Conservation (phyloP, 208 protist genomes). For the Lotmaria passim region DNA sequence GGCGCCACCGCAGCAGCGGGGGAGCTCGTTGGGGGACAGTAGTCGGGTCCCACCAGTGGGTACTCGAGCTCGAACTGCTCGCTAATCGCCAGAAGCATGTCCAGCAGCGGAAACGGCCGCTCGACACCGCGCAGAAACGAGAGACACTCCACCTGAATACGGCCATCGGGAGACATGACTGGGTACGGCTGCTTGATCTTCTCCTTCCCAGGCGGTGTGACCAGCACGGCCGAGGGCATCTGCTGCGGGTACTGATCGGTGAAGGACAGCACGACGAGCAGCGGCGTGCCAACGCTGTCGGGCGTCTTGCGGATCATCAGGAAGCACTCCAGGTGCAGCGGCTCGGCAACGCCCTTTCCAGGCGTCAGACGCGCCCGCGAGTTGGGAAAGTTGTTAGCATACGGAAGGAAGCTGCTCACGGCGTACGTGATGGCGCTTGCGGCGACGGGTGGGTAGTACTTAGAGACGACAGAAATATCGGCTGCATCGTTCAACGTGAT, state of each 20-base stretch:
- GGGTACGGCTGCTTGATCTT: conserved; percentile 57
- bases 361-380: conserved; percentile 32
- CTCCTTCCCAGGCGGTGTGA: conserved; percentile 25
- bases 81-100: conserved; percentile 68
- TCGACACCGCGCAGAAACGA: conserved; percentile 52
- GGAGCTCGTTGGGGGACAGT: conserved; percentile 16
- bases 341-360: conserved; percentile 22
- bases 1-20: background rate
- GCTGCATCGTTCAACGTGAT: conserved; percentile 33
- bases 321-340: conserved; percentile 36
- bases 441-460: conserved; percentile 32
- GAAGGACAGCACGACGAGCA: conserved; percentile 42
- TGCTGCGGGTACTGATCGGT: conserved; percentile 40
- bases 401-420: conserved; percentile 58
- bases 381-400: conserved; percentile 57
- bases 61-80: conserved; percentile 81
- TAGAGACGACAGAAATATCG: conserved; percentile 30
- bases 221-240: conserved; percentile 32
- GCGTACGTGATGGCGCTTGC: conserved; percentile 49
- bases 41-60: conserved; percentile 42
- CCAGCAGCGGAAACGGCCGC: conserved; percentile 64
- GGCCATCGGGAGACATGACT: conserved; percentile 52
- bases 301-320: conserved; percentile 25
- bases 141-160: conserved; percentile 56
- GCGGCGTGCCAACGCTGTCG: conserved; percentile 7